Evolutionary conservation across 768 basidiomycete genomes (phyloP), one percentile per base, ranked within the genome.

Genomic region (Lactifluus echinatus): DNA sequence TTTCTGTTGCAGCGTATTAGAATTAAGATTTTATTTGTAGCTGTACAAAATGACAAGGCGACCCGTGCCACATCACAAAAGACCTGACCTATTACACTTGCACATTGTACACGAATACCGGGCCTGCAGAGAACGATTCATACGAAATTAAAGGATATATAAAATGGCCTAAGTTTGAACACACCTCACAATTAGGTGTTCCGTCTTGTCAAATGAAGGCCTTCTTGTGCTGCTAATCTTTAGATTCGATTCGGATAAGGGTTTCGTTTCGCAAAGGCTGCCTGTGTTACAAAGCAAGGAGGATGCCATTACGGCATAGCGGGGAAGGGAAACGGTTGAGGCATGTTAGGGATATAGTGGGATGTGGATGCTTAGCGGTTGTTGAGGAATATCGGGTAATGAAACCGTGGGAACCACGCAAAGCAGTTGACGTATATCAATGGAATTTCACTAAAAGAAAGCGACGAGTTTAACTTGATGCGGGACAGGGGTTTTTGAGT

Each of bases 401-500:
- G 43, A 59, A 55, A 55, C 53, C 53, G 48, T 53, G 58, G 53
- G 26, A 34, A 36, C 28, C 48, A 44, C 23, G 47, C 53, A 57
- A 53, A 49, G 52, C 33, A 45, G 36, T 49, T 50, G 53, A 59
- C 53, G 58, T 48, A 50, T 53, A 59, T 59, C 58, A 50, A 19
- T 29, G 48, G 42, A 49, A 19, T 5, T 50, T 50, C 53, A 45
- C 52, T 45, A 59, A 59, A 45, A 44, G 48, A 34, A 36, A 44
- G 58, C 53, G 53, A 55, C 53, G 53, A 43, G 58, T 59, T 59
- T 59, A 59, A 52, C 58, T 59, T 24, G 58, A 59, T 59, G 26
- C 43, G 58, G 58, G 55, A 53, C 55, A 53, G 58, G 53, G 58
- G 15, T n/a, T 2, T 23, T 19, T 33, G 26, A 53, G 46, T 42